Conservation (phyloP, 352 stramenopile species). For the Phytophthora ramorum region DNA sequence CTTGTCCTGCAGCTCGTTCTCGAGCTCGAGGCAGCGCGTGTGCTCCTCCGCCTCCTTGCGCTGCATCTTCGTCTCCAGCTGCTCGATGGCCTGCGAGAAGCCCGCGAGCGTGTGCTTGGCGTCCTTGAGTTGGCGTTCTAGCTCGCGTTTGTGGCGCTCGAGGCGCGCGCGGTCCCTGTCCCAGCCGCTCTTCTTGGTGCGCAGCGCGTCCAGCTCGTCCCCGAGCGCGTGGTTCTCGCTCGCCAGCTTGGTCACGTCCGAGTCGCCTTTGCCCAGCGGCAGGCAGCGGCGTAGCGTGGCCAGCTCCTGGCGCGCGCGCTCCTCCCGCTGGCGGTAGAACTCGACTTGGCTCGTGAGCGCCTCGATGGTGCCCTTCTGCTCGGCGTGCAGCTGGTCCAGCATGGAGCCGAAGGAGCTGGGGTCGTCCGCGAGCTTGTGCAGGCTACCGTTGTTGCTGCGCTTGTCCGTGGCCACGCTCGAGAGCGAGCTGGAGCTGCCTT, state of each 20-base stretch:
- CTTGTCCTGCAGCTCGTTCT: constrained; percentile 57
- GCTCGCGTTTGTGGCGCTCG: constrained; percentile 52
- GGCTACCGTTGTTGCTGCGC: constrained; percentile 23
- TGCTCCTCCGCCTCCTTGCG: constrained; percentile 71
- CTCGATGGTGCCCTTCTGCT: constrained; percentile 87
- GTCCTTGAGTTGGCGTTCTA: constrained; percentile 68
- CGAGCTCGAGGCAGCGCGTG: constrained; percentile 57
- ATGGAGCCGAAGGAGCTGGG: constrained; percentile 59
- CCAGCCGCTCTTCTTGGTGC: constrained; percentile 47
- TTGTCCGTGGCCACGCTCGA: constrained; percentile 33
- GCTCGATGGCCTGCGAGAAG: constrained; percentile 76
- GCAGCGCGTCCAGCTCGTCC: constrained; percentile 63
- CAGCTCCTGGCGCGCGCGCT: constrained; percentile 72
- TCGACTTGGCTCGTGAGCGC: constrained; percentile 76
- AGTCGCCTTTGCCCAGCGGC: constrained; percentile 32
- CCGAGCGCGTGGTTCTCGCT: constrained; percentile 64
- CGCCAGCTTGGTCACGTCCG: constrained; percentile 51
- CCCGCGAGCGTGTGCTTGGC: constrained; percentile 57
- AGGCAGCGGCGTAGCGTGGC: constrained; percentile 58
- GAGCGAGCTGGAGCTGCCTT: constrained; percentile 37
- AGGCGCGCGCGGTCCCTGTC: constrained; percentile 51
- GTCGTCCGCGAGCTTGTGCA: constrained; percentile 46
- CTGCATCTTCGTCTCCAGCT: constrained; percentile 84
- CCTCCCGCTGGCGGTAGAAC: constrained; percentile 80
- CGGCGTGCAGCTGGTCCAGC: constrained; percentile 78